These are phyloP conservation scores for Perilla frutescens DNA, from an alignment of 257 asterid species.

Conservation along the genomic window DNA sequence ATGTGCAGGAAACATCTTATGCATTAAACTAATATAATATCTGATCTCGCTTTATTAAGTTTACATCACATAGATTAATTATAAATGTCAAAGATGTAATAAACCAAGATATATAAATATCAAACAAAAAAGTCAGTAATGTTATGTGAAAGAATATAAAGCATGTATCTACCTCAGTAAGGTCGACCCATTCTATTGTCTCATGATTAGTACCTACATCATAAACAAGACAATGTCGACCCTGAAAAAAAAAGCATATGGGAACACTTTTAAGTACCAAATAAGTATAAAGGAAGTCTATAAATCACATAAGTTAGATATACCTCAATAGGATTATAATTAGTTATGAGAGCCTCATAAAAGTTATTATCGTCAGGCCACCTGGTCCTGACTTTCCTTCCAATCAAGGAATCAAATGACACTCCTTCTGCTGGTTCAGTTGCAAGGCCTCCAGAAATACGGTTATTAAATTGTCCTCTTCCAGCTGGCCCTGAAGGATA, in stretches of 20 bases:
- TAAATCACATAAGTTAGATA: slow-evolving; percentile 26
- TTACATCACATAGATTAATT: slow-evolving; percentile 1
- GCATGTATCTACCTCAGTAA: slow-evolving; percentile 66
- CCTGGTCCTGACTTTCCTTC: slow-evolving; percentile 87
- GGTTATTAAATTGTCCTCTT: slow-evolving; percentile 78
- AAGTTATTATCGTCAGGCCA: slow-evolving; percentile 98
- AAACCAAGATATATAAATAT: slow-evolving; percentile 25
- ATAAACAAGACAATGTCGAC: slow-evolving; percentile 68
- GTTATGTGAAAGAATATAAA: slow-evolving; percentile 25
- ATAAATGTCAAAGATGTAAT: not conserved
- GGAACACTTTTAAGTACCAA: slow-evolving; percentile 33
- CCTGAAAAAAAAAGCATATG: slow-evolving; percentile 53
- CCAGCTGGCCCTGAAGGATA: slow-evolving; percentile 72
- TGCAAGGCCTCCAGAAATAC: slow-evolving; percentile 59
- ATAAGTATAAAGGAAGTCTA: slow-evolving; percentile 21
- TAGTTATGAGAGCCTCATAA: slow-evolving; percentile 87
- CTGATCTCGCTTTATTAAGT: slow-evolving; percentile 24
- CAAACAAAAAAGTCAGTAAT: slow-evolving; percentile 5
- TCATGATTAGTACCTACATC: slow-evolving; percentile 60
- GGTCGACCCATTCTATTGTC: slow-evolving; percentile 84
- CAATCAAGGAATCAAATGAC: slow-evolving; percentile 63
- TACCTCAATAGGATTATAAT: slow-evolving; percentile 74
- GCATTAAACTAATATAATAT: slow-evolving; percentile 21
- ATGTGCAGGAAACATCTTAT: slow-evolving; percentile 19
- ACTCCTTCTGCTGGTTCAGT: slow-evolving; percentile 68